Evolutionary conservation across 2,329 filamentous ascomycete species (phyloP), one percentile per base, ranked within the genome.

Genomic region (Cordyceps cicadae): DNA sequence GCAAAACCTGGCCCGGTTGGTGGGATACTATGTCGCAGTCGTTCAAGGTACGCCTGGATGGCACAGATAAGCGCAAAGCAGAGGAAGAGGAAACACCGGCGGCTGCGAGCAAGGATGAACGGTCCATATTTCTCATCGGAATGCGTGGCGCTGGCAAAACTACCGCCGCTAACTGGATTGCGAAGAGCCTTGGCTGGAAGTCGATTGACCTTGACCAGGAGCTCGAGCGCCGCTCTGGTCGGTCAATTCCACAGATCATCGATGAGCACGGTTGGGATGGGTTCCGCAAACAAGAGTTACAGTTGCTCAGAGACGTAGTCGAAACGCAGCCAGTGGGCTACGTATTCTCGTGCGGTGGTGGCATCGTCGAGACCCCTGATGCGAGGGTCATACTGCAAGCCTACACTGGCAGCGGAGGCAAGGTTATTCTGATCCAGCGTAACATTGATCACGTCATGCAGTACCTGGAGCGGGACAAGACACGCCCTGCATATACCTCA

Each of bases 1-100:
- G 89, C 46, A 99, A 99, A 80, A 99, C 94, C 2, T 99, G 94
- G 94, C 94, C 94, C 0, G 94, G 93, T 11, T 99, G 94, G 91
- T 99, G 94, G 94, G 94, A 99, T 73, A 85, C 87, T 19, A 76
- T 97, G 60, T 87, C 87, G 24, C 85, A 89, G 66, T 83, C 85
- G 15, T 99, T 97, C 77, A 81, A 86, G 39, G 89, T 89, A 32
- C 75, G 81, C 32, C 77, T 97, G n/a, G 83, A 87, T 63, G 94
- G 94, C 14, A 83, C 87, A 41, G 91, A 95, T 66, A 71, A 54
- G 21, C 54, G 43, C 45, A 43, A 54, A 6, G 54, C 49, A 3
- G 39, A 74, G 34, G 61, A 64, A n/a, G 55, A 62, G 4, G 60
- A 63, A 19, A 62, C 60, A 3, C 15, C 63, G n/a, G 56, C 46